Percentiles rank a stretch among this genome's conserved stretches.
Conservation (phyloP, 2,329 filamentous ascomycete genomes). For the Metarhizium guizhouense region DNA sequence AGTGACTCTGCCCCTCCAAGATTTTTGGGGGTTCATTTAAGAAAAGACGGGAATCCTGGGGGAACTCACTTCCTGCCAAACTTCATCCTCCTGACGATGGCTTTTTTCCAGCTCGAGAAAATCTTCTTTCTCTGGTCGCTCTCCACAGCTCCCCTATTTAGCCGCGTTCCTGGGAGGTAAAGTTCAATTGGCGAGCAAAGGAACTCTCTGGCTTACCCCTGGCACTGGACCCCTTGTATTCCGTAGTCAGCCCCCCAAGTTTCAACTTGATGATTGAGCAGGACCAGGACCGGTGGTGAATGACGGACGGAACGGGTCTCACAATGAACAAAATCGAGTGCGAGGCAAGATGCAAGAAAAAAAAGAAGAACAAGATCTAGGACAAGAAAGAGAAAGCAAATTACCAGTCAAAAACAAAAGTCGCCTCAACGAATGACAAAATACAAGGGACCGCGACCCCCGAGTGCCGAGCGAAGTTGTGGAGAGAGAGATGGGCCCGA, state of each 20-base stretch:
- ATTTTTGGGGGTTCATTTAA: constrained; percentile 1
- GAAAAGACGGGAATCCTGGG: neutral
- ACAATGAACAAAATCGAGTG: no score
- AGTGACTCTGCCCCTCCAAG: constrained; percentile 7
- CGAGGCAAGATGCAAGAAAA: neutral
- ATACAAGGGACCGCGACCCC: neutral
- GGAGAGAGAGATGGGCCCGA: constrained; percentile 2
- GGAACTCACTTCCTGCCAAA: constrained; percentile 50
- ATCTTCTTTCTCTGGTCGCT: neutral
- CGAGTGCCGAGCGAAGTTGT: constrained; percentile 3
- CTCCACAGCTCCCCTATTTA: neutral
- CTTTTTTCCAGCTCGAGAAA: neutral
- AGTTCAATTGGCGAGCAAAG: neutral
- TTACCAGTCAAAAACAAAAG: neutral
- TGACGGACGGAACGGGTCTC: neutral
- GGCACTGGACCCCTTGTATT: neutral
- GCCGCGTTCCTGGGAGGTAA: neutral
- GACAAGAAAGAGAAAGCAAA: neutral
- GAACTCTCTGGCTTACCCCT: neutral
- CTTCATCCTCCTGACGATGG: constrained; percentile 37
- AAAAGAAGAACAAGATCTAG: neutral
- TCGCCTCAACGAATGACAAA: neutral
- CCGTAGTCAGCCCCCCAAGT: neutral
- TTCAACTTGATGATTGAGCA: neutral
- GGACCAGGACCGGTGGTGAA: neutral